These are phyloP conservation scores for Metschnikowia rubicola DNA, from an alignment of 805 yeast genomes.

Conservation along the genomic window DNA sequence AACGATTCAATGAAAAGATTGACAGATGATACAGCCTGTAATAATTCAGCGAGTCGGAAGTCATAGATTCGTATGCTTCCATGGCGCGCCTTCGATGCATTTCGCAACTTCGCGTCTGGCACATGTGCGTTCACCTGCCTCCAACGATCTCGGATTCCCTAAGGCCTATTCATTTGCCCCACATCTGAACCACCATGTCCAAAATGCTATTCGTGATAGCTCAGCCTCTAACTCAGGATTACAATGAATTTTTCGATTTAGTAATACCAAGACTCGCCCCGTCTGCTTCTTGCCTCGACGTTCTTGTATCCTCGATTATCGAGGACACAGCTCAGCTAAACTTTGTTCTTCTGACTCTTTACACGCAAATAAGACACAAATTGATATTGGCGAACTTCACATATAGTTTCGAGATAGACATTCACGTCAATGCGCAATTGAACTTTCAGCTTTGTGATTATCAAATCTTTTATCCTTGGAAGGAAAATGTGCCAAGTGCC, in stretches of 20 bases:
- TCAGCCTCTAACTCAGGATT: conserved; percentile 5
- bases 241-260: conserved; percentile 8
- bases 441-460: no score
- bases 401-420: conserved; percentile 28
- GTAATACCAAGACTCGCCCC: conserved; percentile 4
- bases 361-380: conserved; percentile 18
- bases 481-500: conserved; percentile 1
- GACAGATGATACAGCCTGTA: no score
- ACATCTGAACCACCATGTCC: background rate
- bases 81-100: no score
- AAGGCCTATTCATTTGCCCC: background rate
- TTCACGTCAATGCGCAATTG: conserved; percentile 22
- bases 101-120: no score
- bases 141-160: no score
- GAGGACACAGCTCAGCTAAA: conserved; percentile 24
- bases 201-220: background rate
- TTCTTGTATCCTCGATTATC: conserved; percentile 23
- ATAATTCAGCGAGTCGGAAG: no score
- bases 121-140: no score
- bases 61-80: no score
- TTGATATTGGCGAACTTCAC: conserved; percentile 18
- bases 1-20: no score
- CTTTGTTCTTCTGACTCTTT: conserved; percentile 26
- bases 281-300: conserved; percentile 16
- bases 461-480: background rate